Evolutionary conservation across 345 rosid genomes (phyloP).

Genomic region (Aquilaria sinensis): DNA sequence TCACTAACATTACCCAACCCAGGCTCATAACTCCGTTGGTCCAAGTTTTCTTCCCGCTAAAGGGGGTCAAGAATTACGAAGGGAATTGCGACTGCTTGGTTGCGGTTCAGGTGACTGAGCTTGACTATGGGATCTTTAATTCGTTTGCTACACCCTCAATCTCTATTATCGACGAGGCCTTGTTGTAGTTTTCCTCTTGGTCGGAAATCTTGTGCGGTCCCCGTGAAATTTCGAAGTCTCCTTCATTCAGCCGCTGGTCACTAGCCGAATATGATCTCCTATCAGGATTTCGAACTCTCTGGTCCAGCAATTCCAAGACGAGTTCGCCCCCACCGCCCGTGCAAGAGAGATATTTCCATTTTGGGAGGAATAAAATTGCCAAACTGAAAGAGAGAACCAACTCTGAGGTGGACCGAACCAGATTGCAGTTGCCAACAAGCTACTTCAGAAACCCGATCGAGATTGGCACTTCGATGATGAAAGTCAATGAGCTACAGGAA

Average conservation of each 20-base stretch:
- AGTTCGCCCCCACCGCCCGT: not conserved
- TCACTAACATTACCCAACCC: conserved; percentile 19
- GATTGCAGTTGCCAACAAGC: conserved; percentile 19
- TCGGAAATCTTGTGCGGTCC: conserved; percentile 15
- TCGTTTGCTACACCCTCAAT: not conserved
- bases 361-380: conserved; percentile 19
- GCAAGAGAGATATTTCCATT: conserved; percentile 25
- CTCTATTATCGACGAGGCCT: conserved; percentile 1
- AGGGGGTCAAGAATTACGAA: conserved; percentile 23
- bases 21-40: conserved; percentile 17
- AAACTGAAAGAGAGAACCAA: conserved; percentile 36
- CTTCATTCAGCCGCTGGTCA: conserved; percentile 6
- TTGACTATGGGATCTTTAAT: not conserved
- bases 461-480: not conserved
- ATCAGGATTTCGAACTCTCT: conserved; percentile 11
- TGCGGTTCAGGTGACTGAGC: not conserved
- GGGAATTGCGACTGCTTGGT: conserved; percentile 22
- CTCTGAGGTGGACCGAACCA: conserved; percentile 20
- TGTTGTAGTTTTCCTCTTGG: conserved; percentile 1
- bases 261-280: not conserved
- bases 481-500: conserved; percentile 8
- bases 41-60: conserved; percentile 31
- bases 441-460: conserved; percentile 31
- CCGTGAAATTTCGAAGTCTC: conserved; percentile 6
- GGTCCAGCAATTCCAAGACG: not conserved